Base-by-base conservation (phyloP, 352 stramenopile species). In the Globisporangium ultimum region DNA sequence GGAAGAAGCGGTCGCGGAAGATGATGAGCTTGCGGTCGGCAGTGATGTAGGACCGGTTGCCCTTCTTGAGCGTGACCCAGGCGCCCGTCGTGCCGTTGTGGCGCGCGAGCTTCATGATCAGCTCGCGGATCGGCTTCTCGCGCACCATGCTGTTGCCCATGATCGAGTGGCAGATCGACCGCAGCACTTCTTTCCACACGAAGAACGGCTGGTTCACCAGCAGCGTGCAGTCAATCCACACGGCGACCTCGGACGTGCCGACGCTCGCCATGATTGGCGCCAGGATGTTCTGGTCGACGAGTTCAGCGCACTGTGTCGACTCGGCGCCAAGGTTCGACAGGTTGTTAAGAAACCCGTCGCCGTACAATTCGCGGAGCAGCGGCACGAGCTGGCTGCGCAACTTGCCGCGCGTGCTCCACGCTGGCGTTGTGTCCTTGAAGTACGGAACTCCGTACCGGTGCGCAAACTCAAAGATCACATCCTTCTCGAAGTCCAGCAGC, bases 351-450 rank as follows among this genome's bases (percentile, higher is more conserved):
- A 93, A 92, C 22, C 85, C 84, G 53, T 89, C 79, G 51, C 96
- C 97, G 72, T 98, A 99, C 61, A 99, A 95, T 55, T 99, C 95
- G 20, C 92, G 67, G 24, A 99, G 70, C 43, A 98, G 71, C 11
- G 97, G 96, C 53, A 99, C 69, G 10, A 99, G 71, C 61, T 97
- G 84, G 62, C 97, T 97, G 42, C 97, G 85, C 38, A 99, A 70
- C 70, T 99, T 99, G 47, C 96, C 96, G 61, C 97, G 80, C 28
- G 96, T 99, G 41, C 91, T 98, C 97, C 97, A 99, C 61, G 86
- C 78, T 7, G 96, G 94, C 24, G 95, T 99, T 46, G 95, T 98
- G 80, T 99, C 96, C 70, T 98, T 98, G 66, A 98, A 98, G 62
- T 98, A 99, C 7, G 96, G 96, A 51, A 99, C 85, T 58, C 95